Evolutionary conservation across 192 early-diverging fungal species (phyloP).

Genomic region (Linnemannia hyalina): DNA sequence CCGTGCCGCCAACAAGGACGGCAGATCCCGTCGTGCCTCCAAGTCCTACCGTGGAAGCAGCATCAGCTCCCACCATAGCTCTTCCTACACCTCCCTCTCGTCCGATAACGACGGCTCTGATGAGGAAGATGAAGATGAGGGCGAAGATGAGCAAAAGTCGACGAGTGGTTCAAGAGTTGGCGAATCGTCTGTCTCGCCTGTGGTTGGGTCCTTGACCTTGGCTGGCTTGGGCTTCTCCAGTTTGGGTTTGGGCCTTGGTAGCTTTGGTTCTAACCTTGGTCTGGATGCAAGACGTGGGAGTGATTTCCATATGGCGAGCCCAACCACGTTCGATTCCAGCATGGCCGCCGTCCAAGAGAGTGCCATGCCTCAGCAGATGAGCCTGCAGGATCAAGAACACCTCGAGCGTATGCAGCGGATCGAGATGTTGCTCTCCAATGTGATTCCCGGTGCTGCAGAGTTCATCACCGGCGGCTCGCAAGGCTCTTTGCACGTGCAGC

Average conservation of each 20-base stretch:
- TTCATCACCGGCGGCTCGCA: constrained; percentile 33
- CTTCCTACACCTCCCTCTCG: constrained; percentile 29
- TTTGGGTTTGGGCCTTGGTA: not conserved
- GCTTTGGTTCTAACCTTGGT: not conserved
- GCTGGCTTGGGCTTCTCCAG: constrained; percentile 24
- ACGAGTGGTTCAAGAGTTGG: not conserved
- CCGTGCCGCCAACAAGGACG: constrained; percentile 22
- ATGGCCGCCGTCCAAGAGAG: not conserved
- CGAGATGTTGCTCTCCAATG: constrained; percentile 28
- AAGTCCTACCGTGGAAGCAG: constrained; percentile 46
- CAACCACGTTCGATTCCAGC: not conserved
- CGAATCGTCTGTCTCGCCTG: constrained; percentile 19
- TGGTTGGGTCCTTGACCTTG: constrained; percentile 24
- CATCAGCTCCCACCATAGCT: constrained; percentile 35
- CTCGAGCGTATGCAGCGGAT: constrained; percentile 39
- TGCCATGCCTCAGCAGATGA: not conserved
- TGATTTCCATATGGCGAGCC: not conserved
- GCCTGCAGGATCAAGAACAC: constrained; percentile 38
- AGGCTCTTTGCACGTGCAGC: not conserved
- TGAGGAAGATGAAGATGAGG: constrained; percentile 14
- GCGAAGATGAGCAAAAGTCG: not conserved
- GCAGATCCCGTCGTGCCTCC: constrained; percentile 12
- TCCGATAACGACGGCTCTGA: constrained; percentile 6
- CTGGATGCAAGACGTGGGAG: not conserved
- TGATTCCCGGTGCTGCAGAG: constrained; percentile 48